Evolutionary conservation across 208 protist genomes (phyloP).

Genomic region (Trypanosomatidae sp.): DNA sequence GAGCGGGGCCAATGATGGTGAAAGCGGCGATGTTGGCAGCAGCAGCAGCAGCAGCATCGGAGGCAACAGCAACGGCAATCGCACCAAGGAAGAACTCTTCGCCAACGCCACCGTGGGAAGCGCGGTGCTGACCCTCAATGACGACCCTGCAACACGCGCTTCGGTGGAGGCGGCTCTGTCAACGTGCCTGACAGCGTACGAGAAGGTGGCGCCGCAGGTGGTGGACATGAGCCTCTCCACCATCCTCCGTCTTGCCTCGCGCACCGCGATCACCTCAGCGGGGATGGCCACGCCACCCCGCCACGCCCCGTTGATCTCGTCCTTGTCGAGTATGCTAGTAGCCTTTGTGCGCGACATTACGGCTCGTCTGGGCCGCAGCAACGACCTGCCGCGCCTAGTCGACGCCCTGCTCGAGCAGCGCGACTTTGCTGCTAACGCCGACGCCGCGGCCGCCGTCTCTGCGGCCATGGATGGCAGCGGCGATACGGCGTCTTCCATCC

Average conservation of each 20-base stretch:
- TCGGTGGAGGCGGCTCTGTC: slow-evolving; percentile 52
- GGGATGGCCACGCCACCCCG: background rate
- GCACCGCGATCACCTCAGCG: slow-evolving; percentile 23
- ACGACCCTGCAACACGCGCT: slow-evolving; percentile 12
- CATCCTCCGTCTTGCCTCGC: slow-evolving; percentile 70
- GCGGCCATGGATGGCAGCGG: slow-evolving; percentile 13
- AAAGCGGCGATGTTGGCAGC: background rate
- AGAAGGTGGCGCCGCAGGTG: slow-evolving; percentile 87
- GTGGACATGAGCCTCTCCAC: slow-evolving; percentile 75
- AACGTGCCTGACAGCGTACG: slow-evolving; percentile 77
- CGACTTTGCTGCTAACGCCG: background rate
- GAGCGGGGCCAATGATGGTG: background rate
- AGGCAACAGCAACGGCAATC: slow-evolving; percentile 2
- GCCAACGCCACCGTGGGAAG: slow-evolving; percentile 27
- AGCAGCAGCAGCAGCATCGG: background rate
- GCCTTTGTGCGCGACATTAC: slow-evolving; percentile 58
- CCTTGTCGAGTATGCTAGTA: slow-evolving; percentile 22
- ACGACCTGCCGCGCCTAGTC: slow-evolving; percentile 72
- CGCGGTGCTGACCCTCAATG: slow-evolving; percentile 10
- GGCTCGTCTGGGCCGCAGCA: slow-evolving; percentile 46
- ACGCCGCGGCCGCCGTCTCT: background rate
- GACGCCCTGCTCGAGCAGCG: slow-evolving; percentile 42
- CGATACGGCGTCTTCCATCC: slow-evolving; percentile 11
- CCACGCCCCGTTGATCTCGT: slow-evolving; percentile 1
- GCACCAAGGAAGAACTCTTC: slow-evolving; percentile 20